phyloP scores from a whole-genome alignment of 768 basidiomycete genomes.

The Kwoniella botswanensis region DNA sequence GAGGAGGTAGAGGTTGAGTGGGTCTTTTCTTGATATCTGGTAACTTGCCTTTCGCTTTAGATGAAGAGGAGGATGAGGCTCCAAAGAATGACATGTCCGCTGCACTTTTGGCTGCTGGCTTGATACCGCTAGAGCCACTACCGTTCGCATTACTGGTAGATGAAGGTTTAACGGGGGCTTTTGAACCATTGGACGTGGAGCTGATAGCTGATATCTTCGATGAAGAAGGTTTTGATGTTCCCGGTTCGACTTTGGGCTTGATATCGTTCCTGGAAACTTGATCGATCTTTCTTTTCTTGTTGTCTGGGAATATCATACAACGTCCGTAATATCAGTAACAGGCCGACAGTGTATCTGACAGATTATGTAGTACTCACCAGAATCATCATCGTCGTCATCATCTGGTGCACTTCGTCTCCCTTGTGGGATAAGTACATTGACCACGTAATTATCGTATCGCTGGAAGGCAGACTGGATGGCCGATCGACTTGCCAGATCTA shows the following conservation, averaged over 20 bases:
- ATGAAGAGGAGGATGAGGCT: slow-evolving; percentile 3
- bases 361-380: background rate
- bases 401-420: slow-evolving; percentile 1
- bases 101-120: background rate
- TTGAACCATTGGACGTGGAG: background rate
- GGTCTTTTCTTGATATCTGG: slow-evolving; percentile 29
- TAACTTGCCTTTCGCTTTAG: slow-evolving; percentile 16
- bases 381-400: slow-evolving; percentile 3
- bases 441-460: slow-evolving; percentile 17
- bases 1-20: background rate
- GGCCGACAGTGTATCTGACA: background rate
- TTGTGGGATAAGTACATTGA: slow-evolving; percentile 16
- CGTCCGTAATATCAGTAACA: background rate
- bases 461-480: slow-evolving; percentile 29
- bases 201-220: slow-evolving; percentile 16
- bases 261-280: slow-evolving; percentile 10
- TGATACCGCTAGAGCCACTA: background rate
- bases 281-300: slow-evolving; percentile 38
- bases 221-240: slow-evolving; percentile 15
- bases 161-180: slow-evolving; percentile 1
- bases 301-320: background rate
- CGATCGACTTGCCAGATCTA: slow-evolving; percentile 16
- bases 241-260: background rate
- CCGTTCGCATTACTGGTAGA: background rate
- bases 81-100: slow-evolving; percentile 32